Conservation (phyloP, 176 grass and related monocot species). For the sorghum (Sorghum bicolor) region Sorghum_bicolor_NCBIv3 NC_012870.2:68159001-68159500, state of each 20-base stretch:
- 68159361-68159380: no score
- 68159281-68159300: no score
- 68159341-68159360: no score
- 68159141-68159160: background rate
- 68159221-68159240: background rate
- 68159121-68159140: constrained; percentile 21
- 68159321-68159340: background rate
- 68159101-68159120: background rate
- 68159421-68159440: background rate
- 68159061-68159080: background rate
- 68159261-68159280: background rate
- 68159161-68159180: background rate
- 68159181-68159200: background rate
- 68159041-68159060: no score
- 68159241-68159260: background rate
- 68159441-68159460: no score
- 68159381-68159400: no score
- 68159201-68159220: background rate
- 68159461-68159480: no score
- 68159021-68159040: background rate
- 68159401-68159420: no score
- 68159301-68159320: background rate
- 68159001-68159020: background rate
- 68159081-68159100: background rate
- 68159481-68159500: no score